Percentiles rank a stretch among this genome's conserved stretches.
Evolutionary conservation across 164 flowering plant genomes (phyloP).

Genomic region (Piper longum): DNA sequence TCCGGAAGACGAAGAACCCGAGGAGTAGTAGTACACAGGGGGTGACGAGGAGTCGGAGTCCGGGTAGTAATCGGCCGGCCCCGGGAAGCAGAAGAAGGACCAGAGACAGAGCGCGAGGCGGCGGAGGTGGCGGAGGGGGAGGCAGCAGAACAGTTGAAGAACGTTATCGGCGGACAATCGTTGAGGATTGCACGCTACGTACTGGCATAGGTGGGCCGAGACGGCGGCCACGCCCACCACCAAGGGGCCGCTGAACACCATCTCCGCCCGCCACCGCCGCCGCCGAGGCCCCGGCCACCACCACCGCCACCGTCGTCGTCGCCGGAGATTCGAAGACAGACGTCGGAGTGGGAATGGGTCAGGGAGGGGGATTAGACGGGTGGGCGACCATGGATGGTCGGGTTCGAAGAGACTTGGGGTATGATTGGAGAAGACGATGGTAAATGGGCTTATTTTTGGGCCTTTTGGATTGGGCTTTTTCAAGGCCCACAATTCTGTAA

Average conservation of each 20-base stretch:
- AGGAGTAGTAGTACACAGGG: slow-evolving; percentile 1
- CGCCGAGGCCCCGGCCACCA: no score
- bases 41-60: slow-evolving; percentile 13
- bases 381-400: no score
- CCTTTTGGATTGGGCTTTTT: no score
- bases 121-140: slow-evolving; percentile 55
- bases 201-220: slow-evolving; percentile 65
- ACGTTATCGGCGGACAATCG: slow-evolving; percentile 39
- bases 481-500: no score
- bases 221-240: slow-evolving; percentile 43
- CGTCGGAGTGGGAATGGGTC: no score
- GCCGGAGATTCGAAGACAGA: no score
- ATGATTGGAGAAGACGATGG: no score
- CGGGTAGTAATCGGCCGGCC: slow-evolving; percentile 14
- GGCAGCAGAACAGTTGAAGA: slow-evolving; percentile 54
- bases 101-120: slow-evolving; percentile 53
- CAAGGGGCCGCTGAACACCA: slow-evolving; percentile 56
- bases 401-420: no score
- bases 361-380: no score
- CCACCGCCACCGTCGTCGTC: neutral
- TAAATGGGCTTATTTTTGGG: no score
- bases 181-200: slow-evolving; percentile 81
- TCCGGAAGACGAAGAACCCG: slow-evolving; percentile 12
- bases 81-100: slow-evolving; percentile 48
- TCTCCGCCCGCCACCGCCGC: slow-evolving; percentile 9